phyloP scores from a whole-genome alignment of 257 asterid species.

The Penstemon newberryi region DNA sequence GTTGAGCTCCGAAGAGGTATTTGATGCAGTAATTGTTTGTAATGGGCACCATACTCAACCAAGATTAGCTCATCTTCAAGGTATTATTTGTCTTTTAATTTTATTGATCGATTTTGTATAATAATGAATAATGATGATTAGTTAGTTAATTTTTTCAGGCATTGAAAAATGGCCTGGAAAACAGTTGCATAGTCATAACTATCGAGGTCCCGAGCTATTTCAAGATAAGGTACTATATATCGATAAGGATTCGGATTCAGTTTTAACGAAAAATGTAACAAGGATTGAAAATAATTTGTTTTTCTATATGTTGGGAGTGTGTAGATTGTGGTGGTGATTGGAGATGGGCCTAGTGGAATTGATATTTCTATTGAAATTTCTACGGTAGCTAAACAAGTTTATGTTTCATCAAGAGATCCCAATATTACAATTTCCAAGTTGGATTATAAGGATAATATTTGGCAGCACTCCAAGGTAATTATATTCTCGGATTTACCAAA shows the following conservation, averaged over 20 bases:
- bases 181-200: conserved; percentile 59
- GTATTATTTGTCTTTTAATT: conserved; percentile 8
- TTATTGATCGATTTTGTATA: no score
- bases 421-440: conserved; percentile 27
- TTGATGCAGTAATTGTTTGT: conserved; percentile 59
- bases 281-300: not conserved
- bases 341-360: conserved; percentile 52
- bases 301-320: not conserved
- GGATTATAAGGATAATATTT: conserved; percentile 31
- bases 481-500: not conserved
- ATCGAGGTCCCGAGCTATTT: conserved; percentile 50
- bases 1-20: conserved; percentile 28
- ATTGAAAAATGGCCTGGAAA: conserved; percentile 47
- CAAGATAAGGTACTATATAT: conserved; percentile 36
- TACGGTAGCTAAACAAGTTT: conserved; percentile 53
- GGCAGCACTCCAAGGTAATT: conserved; percentile 40
- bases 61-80: conserved; percentile 46
- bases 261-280: not conserved
- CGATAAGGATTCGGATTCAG: not conserved
- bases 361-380: conserved; percentile 57
- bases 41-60: conserved; percentile 53
- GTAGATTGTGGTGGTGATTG: conserved; percentile 73
- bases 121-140: no score
- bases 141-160: conserved; percentile 25
- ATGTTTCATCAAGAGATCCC: conserved; percentile 52